These are phyloP conservation scores for Exophiala sp. DNA, from an alignment of 2,329 filamentous ascomycete genomes.

Conservation along the genomic window DNA sequence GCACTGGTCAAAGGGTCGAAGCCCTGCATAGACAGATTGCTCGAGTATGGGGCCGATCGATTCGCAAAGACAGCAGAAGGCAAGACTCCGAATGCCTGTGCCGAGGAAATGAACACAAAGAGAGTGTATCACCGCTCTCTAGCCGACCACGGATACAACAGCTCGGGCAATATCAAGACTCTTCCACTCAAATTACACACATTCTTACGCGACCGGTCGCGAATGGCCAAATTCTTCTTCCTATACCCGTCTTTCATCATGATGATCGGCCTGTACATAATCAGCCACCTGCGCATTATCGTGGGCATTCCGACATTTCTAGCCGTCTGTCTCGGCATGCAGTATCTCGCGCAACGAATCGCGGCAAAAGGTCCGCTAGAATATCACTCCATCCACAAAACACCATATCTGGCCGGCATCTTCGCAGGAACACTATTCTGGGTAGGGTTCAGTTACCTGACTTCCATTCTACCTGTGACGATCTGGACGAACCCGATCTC, in stretches of 20 bases:
- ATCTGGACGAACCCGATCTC: constrained; percentile 62
- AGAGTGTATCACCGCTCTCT: constrained; percentile 77
- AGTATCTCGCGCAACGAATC: constrained; percentile 70
- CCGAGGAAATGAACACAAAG: constrained; percentile 81
- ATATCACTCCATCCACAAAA: constrained; percentile 85
- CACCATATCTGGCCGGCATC: constrained; percentile 90
- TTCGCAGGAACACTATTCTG: constrained; percentile 83
- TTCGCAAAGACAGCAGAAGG: constrained; percentile 84
- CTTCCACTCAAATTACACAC: constrained; percentile 68
- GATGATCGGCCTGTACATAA: constrained; percentile 62
- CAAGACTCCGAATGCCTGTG: constrained; percentile 81
- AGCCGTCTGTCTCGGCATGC: constrained; percentile 50
- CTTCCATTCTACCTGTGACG: constrained; percentile 67
- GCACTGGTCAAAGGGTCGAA: constrained; percentile 88
- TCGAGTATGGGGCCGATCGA: constrained; percentile 92
- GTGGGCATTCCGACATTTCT: constrained; percentile 63
- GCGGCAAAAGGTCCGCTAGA: constrained; percentile 77
- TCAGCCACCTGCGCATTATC: constrained; percentile 69
- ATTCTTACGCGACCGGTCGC: constrained; percentile 66
- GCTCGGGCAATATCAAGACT: constrained; percentile 64
- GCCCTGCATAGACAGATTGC: constrained; percentile 82
- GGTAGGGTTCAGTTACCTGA: constrained; percentile 69
- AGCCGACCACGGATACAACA: constrained; percentile 74
- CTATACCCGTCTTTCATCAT: constrained; percentile 78
- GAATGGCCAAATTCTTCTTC: constrained; percentile 83